These are phyloP conservation scores for Candida methanosorbosa DNA, from an alignment of 805 yeast genomes.

Conservation along the genomic window DNA sequence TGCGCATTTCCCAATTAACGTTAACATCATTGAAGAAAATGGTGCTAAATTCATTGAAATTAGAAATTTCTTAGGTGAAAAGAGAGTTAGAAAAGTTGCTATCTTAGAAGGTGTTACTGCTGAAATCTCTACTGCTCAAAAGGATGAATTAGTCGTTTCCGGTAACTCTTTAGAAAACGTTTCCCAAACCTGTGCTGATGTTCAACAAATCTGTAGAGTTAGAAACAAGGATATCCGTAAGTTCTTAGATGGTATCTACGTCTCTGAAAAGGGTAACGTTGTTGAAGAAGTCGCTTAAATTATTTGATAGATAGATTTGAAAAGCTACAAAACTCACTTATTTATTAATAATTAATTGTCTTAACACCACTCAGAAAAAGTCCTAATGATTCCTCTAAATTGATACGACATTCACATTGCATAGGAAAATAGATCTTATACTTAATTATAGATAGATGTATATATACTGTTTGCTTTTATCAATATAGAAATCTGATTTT, in stretches of 20 bases:
- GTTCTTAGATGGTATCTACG: conserved; percentile 99
- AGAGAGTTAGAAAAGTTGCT: conserved; percentile 85
- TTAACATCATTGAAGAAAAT: conserved; percentile 78
- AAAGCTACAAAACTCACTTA: not conserved
- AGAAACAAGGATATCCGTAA: conserved; percentile 99
- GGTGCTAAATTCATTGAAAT: conserved; percentile 76
- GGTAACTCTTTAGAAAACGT: conserved; percentile 98
- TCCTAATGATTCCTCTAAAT: too few species aligned
- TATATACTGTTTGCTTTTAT: too few species aligned
- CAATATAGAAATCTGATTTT: too few species aligned
- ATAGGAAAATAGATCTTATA: too few species aligned
- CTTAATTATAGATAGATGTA: too few species aligned
- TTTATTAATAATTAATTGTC: too few species aligned
- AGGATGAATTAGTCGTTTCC: conserved; percentile 87
- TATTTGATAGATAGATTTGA: too few species aligned
- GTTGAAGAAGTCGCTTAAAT: too few species aligned
- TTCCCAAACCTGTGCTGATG: conserved; percentile 97
- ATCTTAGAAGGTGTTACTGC: conserved; percentile 85
- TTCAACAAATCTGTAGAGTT: conserved; percentile 96
- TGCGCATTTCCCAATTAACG: conserved; percentile 99
- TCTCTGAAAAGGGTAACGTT: conserved; percentile 88
- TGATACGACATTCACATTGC: too few species aligned
- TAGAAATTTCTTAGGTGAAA: conserved; percentile 99
- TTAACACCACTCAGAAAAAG: too few species aligned
- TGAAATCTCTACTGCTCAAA: conserved; percentile 72